A percentile compares a stretch with the other conserved stretches of the same genome.
phyloP scores from a whole-genome alignment of 176 grass and related monocot species.

The Carex parvula region DNA sequence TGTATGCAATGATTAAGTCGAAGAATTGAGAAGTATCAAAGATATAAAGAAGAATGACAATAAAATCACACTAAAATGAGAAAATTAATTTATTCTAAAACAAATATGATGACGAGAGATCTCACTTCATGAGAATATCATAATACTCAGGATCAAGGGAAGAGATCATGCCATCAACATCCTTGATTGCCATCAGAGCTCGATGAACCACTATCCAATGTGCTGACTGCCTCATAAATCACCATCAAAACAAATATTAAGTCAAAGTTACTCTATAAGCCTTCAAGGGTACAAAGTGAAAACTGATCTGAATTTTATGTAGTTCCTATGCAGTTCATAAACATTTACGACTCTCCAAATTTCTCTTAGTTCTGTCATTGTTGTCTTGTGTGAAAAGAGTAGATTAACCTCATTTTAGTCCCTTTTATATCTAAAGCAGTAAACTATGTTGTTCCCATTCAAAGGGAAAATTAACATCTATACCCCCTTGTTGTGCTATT shows the following conservation, averaged over 20 bases:
- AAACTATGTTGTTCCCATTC: not conserved
- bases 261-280: not conserved
- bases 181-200: constrained; percentile 96
- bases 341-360: not conserved
- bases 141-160: constrained; percentile 93
- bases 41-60: not conserved
- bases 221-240: constrained; percentile 48
- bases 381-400: not conserved
- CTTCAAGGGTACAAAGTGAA: not conserved
- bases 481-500: not conserved
- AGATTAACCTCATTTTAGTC: not conserved
- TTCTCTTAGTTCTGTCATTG: not conserved
- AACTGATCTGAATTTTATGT: not conserved
- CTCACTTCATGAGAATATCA: constrained; percentile 99
- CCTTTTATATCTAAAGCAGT: not conserved
- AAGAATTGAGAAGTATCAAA: not conserved
- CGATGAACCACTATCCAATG: constrained; percentile 99
- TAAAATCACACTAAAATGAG: not conserved
- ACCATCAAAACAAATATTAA: not conserved
- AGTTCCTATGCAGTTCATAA: not conserved
- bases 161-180: constrained; percentile 84
- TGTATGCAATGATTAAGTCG: not conserved
- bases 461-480: not conserved
- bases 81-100: not conserved
- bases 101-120: not conserved